Evolutionary conservation across 192 early-diverging fungal species (phyloP).

Genomic region (Phlyctochytrium planicorne): DNA sequence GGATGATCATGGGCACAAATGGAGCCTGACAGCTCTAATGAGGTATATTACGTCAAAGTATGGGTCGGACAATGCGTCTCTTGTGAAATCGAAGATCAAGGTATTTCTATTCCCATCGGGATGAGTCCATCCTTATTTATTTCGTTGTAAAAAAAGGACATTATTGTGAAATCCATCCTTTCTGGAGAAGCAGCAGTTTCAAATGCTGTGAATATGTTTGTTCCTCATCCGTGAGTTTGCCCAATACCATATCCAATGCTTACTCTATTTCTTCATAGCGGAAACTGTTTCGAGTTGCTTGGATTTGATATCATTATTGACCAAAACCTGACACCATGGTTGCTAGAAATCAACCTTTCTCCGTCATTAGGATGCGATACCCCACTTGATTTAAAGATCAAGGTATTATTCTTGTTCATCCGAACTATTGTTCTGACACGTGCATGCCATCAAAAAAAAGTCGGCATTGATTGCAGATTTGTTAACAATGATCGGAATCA

Average conservation of each 20-base stretch:
- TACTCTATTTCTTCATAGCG: neutral
- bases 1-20: constrained; percentile 27
- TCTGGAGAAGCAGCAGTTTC: constrained; percentile 25
- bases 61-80: neutral
- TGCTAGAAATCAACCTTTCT: constrained; percentile 56
- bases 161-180: constrained; percentile 30
- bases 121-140: constrained; percentile 17
- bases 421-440: neutral
- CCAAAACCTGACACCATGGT: constrained; percentile 48
- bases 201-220: constrained; percentile 32
- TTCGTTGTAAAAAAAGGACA: too few relatives aligned
- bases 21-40: constrained; percentile 17
- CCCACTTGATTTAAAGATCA: constrained; percentile 34
- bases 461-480: constrained; percentile 20
- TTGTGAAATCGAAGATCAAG: constrained; percentile 19
- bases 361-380: constrained; percentile 37
- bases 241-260: neutral
- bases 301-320: constrained; percentile 61
- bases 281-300: constrained; percentile 58
- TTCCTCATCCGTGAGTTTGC: constrained; percentile 32
- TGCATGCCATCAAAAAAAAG: neutral
- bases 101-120: constrained; percentile 25
- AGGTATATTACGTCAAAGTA: constrained; percentile 16
- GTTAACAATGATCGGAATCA: constrained; percentile 26
- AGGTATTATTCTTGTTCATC: constrained; percentile 21